A percentile compares a stretch with the other conserved stretches of the same genome.
Conservation (phyloP, 306 rosid genomes). For the Geum urbanum region DNA sequence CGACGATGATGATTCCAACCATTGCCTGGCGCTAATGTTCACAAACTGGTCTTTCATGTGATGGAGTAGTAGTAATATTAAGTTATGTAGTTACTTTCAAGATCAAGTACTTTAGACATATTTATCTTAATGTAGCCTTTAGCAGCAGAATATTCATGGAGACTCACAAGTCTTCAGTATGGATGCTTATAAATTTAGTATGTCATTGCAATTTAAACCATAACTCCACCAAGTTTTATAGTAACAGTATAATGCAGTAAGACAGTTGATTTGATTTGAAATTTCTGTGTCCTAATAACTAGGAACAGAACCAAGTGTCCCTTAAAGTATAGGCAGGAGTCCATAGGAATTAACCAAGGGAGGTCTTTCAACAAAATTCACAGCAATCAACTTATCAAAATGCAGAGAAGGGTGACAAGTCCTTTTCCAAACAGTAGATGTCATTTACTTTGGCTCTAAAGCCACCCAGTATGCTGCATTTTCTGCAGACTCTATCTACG, state of each 20-base stretch:
- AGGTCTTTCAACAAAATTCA: background rate
- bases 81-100: constrained; percentile 20
- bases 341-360: background rate
- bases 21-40: constrained; percentile 92
- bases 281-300: background rate
- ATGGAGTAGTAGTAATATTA: too few relatives aligned
- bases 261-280: background rate
- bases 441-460: background rate
- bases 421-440: background rate
- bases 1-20: constrained; percentile 80
- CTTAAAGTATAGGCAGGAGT: background rate
- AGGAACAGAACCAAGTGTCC: background rate
- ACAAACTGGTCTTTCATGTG: constrained; percentile 90
- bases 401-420: background rate
- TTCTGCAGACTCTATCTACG: background rate
- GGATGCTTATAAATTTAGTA: constrained; percentile 6
- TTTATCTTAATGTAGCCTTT: constrained; percentile 24
- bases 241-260: background rate
- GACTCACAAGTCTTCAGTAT: background rate
- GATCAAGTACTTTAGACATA: constrained; percentile 28
- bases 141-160: constrained; percentile 32
- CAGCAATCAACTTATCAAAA: background rate
- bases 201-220: background rate
- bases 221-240: background rate
- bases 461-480: constrained; percentile 4